Base-by-base conservation (phyloP, 306 rosid species). In the Mucuna pruriens region DNA sequence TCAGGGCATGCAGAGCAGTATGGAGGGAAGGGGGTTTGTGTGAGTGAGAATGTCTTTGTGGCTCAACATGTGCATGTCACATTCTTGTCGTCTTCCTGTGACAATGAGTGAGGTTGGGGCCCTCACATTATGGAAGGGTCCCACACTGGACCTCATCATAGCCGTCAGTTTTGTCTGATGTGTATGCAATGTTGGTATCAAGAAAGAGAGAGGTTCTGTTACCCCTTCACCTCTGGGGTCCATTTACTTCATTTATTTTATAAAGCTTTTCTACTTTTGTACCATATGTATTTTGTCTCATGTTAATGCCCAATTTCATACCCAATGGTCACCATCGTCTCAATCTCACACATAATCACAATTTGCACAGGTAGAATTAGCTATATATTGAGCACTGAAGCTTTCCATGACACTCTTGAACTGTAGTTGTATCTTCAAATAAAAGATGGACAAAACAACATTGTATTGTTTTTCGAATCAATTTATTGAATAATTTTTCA, bases 101-200 rank as follows among this genome's bases (percentile, higher is more conserved):
- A 77, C 76, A 80, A 79, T 65, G 67, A 80, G 63, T 39, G 75
- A 54, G 71, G 70, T 19, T 51, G 78, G 77, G 75, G 66, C 79
- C 84, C 84, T 73, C 85, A 71, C 79, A 46, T 74, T 83, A 83
- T 83, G 77, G 85, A 75, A 75, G 72, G 91, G 81, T 25, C 87
- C 89, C 82, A 72, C 77, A 5, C 38, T 75, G 52, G 75, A 80
- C 75, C 81, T 86, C 90, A 87, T 85, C 84, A 76, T 81, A 51
- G 86, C 83, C 95, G 39, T 84, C 92, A 67, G 26, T 79, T 90
- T 92, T 92, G 97, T 92, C 94, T 71, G 67, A 81, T 89, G 77
- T 78, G 70, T 44, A 86, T 86, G 94, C 90, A 87, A 76, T 0
- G 94, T 89, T 3, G 76, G 87, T 62, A 69, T 90, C 97, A 84